Base-by-base conservation (phyloP, 2,329 filamentous ascomycete genomes). In the Kalaharituber pfeilii region DNA sequence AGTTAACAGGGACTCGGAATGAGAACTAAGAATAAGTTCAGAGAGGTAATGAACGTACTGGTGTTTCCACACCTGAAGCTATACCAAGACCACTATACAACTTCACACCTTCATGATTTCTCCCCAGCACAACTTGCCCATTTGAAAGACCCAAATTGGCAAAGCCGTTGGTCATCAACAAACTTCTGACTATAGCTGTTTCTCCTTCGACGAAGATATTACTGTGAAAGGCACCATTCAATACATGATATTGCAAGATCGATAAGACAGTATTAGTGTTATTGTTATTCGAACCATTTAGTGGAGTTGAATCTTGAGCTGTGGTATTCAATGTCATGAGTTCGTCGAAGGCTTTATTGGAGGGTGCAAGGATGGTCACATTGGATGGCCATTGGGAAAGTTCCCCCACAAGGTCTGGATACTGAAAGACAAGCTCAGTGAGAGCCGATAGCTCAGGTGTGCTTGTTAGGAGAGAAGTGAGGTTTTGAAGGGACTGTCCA, bases 201-300 rank as follows among this genome's bases (percentile, higher is more conserved):
- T 63, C 59, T 2, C 51, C 55, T 27, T 56, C 59, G 4, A 50
- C 47, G 50, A 58, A 13, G 4, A 60, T 61, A 0, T 70, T 64
- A 3, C 55, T 60, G 59, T 18, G 25, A 22, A 73, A 71, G 1
- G 70, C 72, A 33, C 76, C 77, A 54, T 75, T 72, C 6, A 81
- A 65, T 20, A 80, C 71, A 63, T 81, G 78, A 65, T 81, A 81
- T 53, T 66, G 68, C 22, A 81, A 65, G 26, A 79, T 47, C n/a
- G 42, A 15, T 2, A 13, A 11, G 22, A 47, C 5, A 22, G 22
- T 47, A 47, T 47, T 22, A 20, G 22, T 20, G 13, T 13, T 47
- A 47, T 47, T 47, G 9, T 36, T n/a, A n/a, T n/a, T n/a, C n/a
- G n/a, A n/a, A 4, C 33, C 33, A 39, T 15, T 18, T 3, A 6